Evolutionary conservation across 306 rosid species (phyloP).

Genomic region (Datisca glomerata): DNA sequence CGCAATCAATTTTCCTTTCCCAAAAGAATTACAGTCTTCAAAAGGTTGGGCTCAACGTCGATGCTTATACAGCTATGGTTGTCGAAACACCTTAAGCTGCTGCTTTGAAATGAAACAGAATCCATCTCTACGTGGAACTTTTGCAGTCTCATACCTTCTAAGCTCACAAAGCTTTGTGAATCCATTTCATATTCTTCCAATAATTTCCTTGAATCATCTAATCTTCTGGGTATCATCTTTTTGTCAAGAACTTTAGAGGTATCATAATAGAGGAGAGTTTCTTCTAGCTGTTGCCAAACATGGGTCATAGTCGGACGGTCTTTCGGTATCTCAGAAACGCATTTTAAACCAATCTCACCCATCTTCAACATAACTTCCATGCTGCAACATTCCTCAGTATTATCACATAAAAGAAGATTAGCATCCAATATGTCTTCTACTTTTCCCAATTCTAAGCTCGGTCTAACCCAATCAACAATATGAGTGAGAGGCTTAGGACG

Average conservation of each 20-base stretch:
- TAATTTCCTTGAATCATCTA: slow-evolving; percentile 1
- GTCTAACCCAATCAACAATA: slow-evolving; percentile 67
- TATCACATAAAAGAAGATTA: too few species aligned
- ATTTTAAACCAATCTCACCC: slow-evolving; percentile 61
- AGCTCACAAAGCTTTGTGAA: slow-evolving; percentile 58
- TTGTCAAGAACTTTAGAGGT: slow-evolving; percentile 28
- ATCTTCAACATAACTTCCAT: slow-evolving; percentile 53
- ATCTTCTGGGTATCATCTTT: slow-evolving; percentile 8
- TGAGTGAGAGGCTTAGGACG: slow-evolving; percentile 25
- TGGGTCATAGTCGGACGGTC: slow-evolving; percentile 64
- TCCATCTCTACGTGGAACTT: slow-evolving; percentile 59
- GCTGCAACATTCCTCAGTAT: slow-evolving; percentile 49
- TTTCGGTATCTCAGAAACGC: slow-evolving; percentile 52
- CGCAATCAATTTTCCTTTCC: neutral
- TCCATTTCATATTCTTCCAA: slow-evolving; percentile 23
- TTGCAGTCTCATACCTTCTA: slow-evolving; percentile 43
- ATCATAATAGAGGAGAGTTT: slow-evolving; percentile 29
- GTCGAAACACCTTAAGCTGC: slow-evolving; percentile 50
- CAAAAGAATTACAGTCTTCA: slow-evolving; percentile 1
- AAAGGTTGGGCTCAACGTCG: too few species aligned
- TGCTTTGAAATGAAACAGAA: slow-evolving; percentile 40
- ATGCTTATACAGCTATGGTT: slow-evolving; percentile 35
- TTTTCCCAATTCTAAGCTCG: slow-evolving; percentile 48
- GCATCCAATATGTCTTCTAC: slow-evolving; percentile 70
- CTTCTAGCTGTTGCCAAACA: slow-evolving; percentile 55